Percentiles rank a stretch among this genome's conserved stretches.
Evolutionary conservation across 2,329 filamentous ascomycete genomes (phyloP).

Genomic region (Cladosporium sp.): DNA sequence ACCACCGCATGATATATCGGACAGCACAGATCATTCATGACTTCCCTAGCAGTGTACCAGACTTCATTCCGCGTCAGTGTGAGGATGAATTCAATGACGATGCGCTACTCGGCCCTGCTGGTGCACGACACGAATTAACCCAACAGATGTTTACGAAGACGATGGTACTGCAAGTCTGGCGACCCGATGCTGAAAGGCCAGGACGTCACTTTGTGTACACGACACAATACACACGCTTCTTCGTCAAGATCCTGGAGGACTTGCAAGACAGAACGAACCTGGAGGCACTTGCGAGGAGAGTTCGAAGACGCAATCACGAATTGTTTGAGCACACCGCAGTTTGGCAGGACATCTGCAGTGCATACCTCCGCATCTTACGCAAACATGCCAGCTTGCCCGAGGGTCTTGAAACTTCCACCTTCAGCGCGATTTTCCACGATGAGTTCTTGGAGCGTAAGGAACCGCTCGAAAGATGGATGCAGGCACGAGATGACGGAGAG

Average conservation of each 20-base stretch:
- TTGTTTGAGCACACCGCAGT: conserved; percentile 63
- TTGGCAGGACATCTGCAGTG: conserved; percentile 61
- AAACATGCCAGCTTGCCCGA: conserved; percentile 57
- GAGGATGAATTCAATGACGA: conserved; percentile 17
- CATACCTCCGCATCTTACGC: conserved; percentile 61
- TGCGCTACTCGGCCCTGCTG: conserved; percentile 42
- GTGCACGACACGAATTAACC: conserved; percentile 76
- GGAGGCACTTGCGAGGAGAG: conserved; percentile 74
- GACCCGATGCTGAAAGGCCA: conserved; percentile 79
- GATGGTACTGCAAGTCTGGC: conserved; percentile 93
- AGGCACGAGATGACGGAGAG: conserved; percentile 48
- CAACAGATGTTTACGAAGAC: conserved; percentile 89
- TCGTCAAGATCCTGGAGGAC: conserved; percentile 71
- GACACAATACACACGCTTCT: conserved; percentile 79
- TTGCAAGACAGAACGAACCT: conserved; percentile 73
- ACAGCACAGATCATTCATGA: conserved; percentile 65
- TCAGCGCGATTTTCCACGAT: conserved; percentile 64
- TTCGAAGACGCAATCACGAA: conserved; percentile 79
- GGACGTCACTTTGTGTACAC: conserved; percentile 93
- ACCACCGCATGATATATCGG: conserved; percentile 84
- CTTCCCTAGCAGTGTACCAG: conserved; percentile 38
- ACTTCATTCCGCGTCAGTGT: conserved; percentile 16
- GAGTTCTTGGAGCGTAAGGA: conserved; percentile 63
- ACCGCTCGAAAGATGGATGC: conserved; percentile 60
- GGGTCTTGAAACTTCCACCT: conserved; percentile 64